Evolutionary conservation across 306 rosid genomes (phyloP), one percentile per base, ranked within the genome.

Genomic region (Vicia faba): DNA sequence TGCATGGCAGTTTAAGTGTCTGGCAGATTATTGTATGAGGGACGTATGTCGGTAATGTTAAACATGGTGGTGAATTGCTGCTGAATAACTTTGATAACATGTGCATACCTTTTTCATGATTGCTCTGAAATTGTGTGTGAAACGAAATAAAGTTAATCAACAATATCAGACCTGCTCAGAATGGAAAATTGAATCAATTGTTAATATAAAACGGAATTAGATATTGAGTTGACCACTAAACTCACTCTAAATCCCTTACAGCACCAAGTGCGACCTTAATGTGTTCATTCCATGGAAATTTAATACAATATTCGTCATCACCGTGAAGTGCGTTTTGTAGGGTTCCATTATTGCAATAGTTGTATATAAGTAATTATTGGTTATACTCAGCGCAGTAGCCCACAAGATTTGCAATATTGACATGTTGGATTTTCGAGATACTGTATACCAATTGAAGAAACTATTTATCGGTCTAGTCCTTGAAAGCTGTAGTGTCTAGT

Each of bases 201-300:
- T n/a, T 49, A 25, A 62, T 18, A 33, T 2, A 14, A 60, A 62
- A 46, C 36, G 49, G 60, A 13, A 55, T 38, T 54, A 35, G 48
- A 19, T 67, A 23, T 51, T 48, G 51, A 72, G 68, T 46, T 49
- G 69, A 61, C 19, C 49, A 50, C 5, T 69, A 58, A 48, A 77
- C 97, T 77, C 77, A 90, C 97, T 87, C 92, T 25, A 90, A 78
- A 54, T 90, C 95, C 72, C 84, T n/a, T n/a, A n/a, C 97, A 38
- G 88, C 92, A 45, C 88, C 95, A 33, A 87, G 84, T 50, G 97
- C 97, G 14, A 82, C 65, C 64, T 51, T 77, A 64, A 90, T 71
- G 28, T 95, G 91, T 59, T 77, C 68, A 58, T 68, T 79, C 97
- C 97, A 90, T 5, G 95, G 66, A 71, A 90, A 87, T 64, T 67